phyloP scores from a whole-genome alignment of 208 protist species.

The Trypanosoma avium region DNA sequence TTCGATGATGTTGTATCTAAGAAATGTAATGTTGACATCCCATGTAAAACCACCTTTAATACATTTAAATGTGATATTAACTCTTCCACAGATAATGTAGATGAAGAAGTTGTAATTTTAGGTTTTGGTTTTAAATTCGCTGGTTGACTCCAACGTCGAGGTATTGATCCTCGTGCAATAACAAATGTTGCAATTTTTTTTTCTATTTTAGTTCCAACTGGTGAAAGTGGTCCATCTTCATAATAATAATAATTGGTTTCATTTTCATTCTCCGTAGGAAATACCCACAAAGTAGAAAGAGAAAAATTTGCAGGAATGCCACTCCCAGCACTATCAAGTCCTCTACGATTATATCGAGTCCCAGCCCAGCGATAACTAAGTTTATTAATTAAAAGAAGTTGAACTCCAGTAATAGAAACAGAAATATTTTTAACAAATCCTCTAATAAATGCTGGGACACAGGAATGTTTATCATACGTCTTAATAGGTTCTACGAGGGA shows the following conservation, averaged over 20 bases:
- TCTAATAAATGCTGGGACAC: conserved; percentile 64
- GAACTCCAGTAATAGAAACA: conserved; percentile 12
- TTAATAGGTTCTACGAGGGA: not conserved
- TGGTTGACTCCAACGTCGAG: conserved; percentile 75
- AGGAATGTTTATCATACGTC: conserved; percentile 14
- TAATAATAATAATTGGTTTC: too few relatives aligned
- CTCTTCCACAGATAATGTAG: conserved; percentile 12
- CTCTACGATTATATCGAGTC: conserved; percentile 85
- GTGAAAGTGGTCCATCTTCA: not conserved
- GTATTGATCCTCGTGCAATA: conserved; percentile 74
- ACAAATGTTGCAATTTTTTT: conserved; percentile 50
- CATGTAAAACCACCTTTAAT: conserved; percentile 33
- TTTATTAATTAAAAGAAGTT: conserved; percentile 55
- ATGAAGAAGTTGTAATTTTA: conserved; percentile 47
- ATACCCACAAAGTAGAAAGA: conserved; percentile 72
- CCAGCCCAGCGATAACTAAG: conserved; percentile 74
- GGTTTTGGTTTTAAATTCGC: conserved; percentile 75
- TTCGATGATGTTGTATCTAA: conserved; percentile 63
- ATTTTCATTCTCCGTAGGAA: conserved; percentile 5
- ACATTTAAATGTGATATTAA: conserved; percentile 43
- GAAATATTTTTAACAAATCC: conserved; percentile 35
- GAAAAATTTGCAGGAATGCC: conserved; percentile 82
- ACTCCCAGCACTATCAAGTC: conserved; percentile 56
- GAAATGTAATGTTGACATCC: conserved; percentile 35
- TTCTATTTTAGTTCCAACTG: not conserved